Evolutionary conservation across 2,329 filamentous ascomycete genomes (phyloP).

Genomic region (Septoria linicola): DNA sequence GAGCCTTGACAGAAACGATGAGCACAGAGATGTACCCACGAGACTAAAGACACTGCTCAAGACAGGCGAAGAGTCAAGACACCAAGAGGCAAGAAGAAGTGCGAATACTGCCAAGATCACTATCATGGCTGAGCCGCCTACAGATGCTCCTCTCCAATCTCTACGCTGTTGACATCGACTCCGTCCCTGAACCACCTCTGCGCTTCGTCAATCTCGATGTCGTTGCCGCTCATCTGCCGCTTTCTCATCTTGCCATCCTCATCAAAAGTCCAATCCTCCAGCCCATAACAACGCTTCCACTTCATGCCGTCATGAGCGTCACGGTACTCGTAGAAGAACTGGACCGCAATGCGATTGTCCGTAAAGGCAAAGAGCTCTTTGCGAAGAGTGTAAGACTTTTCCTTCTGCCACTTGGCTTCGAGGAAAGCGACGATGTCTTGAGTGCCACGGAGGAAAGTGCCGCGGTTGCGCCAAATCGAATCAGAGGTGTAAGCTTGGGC

Average conservation of each 20-base stretch:
- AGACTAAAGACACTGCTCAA: too few species aligned
- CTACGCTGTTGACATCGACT: conserved; percentile 66
- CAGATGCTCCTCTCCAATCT: conserved; percentile 69
- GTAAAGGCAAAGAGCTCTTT: conserved; percentile 82
- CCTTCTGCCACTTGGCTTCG: conserved; percentile 69
- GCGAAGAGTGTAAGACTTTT: conserved; percentile 69
- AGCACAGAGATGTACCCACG: too few species aligned
- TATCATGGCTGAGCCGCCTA: conserved; percentile 26
- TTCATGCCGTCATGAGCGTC: conserved; percentile 62
- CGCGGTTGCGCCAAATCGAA: conserved; percentile 78
- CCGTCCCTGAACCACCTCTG: conserved; percentile 70
- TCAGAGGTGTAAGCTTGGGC: conserved; percentile 72
- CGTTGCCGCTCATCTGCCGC: conserved; percentile 73
- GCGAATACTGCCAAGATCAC: too few species aligned
- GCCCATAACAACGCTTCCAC: conserved; percentile 80
- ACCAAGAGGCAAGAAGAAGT: too few species aligned
- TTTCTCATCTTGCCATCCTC: conserved; percentile 70
- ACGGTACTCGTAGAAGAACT: conserved; percentile 58
- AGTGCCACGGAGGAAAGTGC: conserved; percentile 66
- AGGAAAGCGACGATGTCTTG: conserved; percentile 68
- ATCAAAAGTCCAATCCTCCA: conserved; percentile 77
- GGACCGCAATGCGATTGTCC: conserved; percentile 76
- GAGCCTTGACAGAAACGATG: too few species aligned
- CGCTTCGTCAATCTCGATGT: conserved; percentile 60
- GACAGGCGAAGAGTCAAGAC: too few species aligned